Evolutionary conservation across 2,329 filamentous ascomycete species (phyloP).

Genomic region (Ophiostoma sp.): DNA sequence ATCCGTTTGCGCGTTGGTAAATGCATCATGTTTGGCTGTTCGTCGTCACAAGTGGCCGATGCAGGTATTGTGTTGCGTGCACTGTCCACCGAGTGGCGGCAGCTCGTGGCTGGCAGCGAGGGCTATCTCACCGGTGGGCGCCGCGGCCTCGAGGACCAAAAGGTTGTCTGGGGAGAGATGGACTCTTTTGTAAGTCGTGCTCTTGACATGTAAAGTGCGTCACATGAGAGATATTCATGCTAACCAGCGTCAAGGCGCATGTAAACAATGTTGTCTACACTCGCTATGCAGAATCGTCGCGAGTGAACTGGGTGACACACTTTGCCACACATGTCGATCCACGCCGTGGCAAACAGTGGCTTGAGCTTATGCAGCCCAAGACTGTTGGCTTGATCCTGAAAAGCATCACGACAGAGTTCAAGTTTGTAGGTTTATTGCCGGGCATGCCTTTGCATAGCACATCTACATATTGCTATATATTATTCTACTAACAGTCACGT

Average conservation of each 20-base stretch:
- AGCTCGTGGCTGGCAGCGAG: slow-evolving; percentile 66
- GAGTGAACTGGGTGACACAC: slow-evolving; percentile 72
- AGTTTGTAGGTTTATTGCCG: slow-evolving; percentile 60
- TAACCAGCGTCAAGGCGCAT: slow-evolving; percentile 41
- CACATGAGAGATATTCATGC: not conserved
- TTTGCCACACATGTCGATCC: slow-evolving; percentile 61
- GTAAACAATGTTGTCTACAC: slow-evolving; percentile 85
- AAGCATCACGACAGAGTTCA: slow-evolving; percentile 77
- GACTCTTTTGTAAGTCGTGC: slow-evolving; percentile 46
- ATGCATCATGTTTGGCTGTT: slow-evolving; percentile 69
- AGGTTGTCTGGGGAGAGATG: slow-evolving; percentile 82
- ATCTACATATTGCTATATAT: not conserved
- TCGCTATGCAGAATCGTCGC: slow-evolving; percentile 73
- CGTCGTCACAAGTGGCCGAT: slow-evolving; percentile 49
- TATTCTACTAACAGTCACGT: not conserved
- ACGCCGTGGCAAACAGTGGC: slow-evolving; percentile 58
- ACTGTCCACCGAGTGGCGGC: slow-evolving; percentile 63
- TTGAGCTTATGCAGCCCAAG: slow-evolving; percentile 60
- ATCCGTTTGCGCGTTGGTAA: slow-evolving; percentile 63
- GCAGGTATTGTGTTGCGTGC: slow-evolving; percentile 56
- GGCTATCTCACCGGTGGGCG: slow-evolving; percentile 64
- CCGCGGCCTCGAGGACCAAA: slow-evolving; percentile 58
- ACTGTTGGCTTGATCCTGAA: slow-evolving; percentile 70
- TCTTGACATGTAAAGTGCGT: not conserved
- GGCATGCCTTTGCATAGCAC: too few relatives aligned